A percentile compares a stretch with the other conserved stretches of the same genome.
Evolutionary conservation across 805 yeast species (phyloP).

Genomic region (Ascoidea asiatica): DNA sequence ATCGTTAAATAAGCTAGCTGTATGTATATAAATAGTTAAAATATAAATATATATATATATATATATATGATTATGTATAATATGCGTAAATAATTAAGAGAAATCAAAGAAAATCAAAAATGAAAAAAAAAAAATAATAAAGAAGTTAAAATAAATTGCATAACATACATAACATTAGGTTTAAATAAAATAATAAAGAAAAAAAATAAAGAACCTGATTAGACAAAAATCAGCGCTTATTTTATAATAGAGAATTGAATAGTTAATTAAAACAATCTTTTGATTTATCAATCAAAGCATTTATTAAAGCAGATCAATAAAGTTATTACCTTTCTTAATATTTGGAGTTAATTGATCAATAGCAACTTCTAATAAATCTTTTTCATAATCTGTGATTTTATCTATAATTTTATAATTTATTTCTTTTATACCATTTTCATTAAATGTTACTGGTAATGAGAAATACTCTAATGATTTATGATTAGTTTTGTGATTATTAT

Average conservation of each 20-base stretch:
- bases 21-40: no score
- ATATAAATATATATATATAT: neutral
- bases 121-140: neutral
- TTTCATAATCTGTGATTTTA: constrained; percentile 36
- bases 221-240: no score
- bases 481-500: no score
- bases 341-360: constrained; percentile 39
- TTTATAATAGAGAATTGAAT: no score
- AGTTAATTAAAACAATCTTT: no score
- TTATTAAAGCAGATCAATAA: constrained; percentile 20
- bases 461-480: constrained; percentile 30
- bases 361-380: constrained; percentile 40
- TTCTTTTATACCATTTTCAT: constrained; percentile 38
- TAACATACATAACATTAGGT: no score
- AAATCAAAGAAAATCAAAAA: neutral
- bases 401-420: constrained; percentile 41
- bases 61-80: neutral
- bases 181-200: no score
- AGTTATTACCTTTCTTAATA: constrained; percentile 45
- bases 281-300: neutral
- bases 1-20: no score
- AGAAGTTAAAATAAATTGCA: no score
- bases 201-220: no score
- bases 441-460: constrained; percentile 49
- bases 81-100: neutral